Evolutionary conservation across 371 early-diverging fungal species (phyloP).

Genomic region (Quaeritorhiza haematococci): DNA sequence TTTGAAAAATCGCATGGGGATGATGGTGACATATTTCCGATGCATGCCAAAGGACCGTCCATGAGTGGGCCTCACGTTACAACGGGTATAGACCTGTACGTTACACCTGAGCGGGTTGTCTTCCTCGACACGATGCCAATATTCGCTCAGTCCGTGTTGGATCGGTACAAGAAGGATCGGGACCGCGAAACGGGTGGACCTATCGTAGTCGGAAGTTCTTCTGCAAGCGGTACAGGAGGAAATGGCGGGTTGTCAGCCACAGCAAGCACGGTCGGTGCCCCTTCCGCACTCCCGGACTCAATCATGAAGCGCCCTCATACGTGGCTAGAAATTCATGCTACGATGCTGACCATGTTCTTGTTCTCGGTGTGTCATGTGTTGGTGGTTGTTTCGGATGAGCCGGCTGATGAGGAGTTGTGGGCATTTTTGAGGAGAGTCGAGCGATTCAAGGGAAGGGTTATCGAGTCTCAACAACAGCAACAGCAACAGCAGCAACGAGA

Average conservation of each 20-base stretch:
- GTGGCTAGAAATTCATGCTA: conserved; percentile 17
- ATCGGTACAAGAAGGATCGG: conserved; percentile 52
- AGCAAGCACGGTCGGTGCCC: neutral
- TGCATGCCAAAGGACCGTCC: conserved; percentile 38
- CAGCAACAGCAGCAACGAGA: conserved; percentile 18
- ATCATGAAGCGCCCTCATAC: neutral
- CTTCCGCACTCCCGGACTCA: neutral
- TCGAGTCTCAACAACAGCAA: conserved; percentile 41
- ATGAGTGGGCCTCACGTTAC: conserved; percentile 49
- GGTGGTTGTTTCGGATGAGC: conserved; percentile 48
- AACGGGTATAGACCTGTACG: conserved; percentile 64
- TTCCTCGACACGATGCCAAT: conserved; percentile 67
- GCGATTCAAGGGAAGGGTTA: conserved; percentile 42
- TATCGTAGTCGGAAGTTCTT: no score
- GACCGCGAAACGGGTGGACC: conserved; percentile 51
- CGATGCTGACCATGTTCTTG: conserved; percentile 52
- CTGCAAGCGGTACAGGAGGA: neutral
- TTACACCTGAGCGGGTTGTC: conserved; percentile 65
- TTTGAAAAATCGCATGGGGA: no score
- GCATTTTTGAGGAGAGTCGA: conserved; percentile 49
- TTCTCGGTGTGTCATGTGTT: conserved; percentile 66
- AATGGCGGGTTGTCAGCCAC: neutral
- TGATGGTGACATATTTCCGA: conserved; percentile 37
- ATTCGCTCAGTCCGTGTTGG: conserved; percentile 49
- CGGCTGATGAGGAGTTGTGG: conserved; percentile 38